Percentiles rank a stretch among this genome's conserved stretches.
Conservation (phyloP, 1,139 yeast genomes). For the Blastobotrys apis region DNA sequence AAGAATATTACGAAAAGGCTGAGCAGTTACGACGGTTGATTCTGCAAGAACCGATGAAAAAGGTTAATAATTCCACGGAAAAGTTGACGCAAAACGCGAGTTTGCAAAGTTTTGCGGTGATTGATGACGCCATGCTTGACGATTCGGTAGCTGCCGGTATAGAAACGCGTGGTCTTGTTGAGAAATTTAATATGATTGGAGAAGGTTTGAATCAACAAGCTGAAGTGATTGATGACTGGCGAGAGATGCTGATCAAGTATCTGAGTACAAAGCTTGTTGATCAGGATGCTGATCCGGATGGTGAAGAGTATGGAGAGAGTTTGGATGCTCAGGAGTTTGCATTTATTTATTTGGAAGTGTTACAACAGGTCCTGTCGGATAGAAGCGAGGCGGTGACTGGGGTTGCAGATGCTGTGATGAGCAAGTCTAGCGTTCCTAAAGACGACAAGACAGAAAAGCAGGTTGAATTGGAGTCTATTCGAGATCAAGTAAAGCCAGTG, state of each 20-base stretch:
- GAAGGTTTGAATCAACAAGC: slow-evolving; percentile 54
- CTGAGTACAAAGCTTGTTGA: slow-evolving; percentile 47
- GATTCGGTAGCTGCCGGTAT: slow-evolving; percentile 21
- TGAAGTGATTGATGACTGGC: slow-evolving; percentile 50
- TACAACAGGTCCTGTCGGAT: slow-evolving; percentile 55
- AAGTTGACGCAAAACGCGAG: slow-evolving; percentile 17
- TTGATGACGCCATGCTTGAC: slow-evolving; percentile 27
- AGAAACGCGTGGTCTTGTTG: slow-evolving; percentile 23
- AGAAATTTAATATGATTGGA: slow-evolving; percentile 21
- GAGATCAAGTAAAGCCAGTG: slow-evolving; percentile 3
- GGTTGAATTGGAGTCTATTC: slow-evolving; percentile 8
- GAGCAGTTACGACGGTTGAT: slow-evolving; percentile 55
- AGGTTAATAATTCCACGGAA: slow-evolving; percentile 29
- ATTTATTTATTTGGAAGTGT: slow-evolving; percentile 56
- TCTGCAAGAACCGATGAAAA: slow-evolving; percentile 44
- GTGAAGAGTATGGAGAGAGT: slow-evolving; percentile 74
- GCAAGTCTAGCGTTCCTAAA: slow-evolving; percentile 12
- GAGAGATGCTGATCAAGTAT: slow-evolving; percentile 44
- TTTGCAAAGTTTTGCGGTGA: slow-evolving; percentile 24
- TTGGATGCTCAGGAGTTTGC: slow-evolving; percentile 70
- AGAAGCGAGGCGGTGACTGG: slow-evolving; percentile 47
- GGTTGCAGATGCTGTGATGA: slow-evolving; percentile 23
- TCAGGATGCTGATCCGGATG: slow-evolving; percentile 49
- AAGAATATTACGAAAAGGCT: slow-evolving; percentile 55
- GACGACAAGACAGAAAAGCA: slow-evolving; percentile 14